Base-by-base conservation (phyloP, 768 basidiomycete species). In the Auricularia cornea region DNA sequence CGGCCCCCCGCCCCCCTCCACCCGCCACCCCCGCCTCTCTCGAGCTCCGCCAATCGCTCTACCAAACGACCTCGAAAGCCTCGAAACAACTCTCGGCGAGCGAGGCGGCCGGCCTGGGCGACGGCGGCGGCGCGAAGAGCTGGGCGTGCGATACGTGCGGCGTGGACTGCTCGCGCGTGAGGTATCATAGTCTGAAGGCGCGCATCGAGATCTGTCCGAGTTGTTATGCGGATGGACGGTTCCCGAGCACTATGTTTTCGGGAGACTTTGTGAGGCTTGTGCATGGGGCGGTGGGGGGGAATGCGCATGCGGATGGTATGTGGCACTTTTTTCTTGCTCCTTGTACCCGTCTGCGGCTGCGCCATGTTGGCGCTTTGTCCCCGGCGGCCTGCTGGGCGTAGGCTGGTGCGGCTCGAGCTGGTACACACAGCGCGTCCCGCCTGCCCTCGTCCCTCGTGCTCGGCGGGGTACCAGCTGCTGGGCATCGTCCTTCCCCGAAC, bases 141-240 rank as follows among this genome's bases (percentile, higher is more conserved):
- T 90, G 89, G 73, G 81, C 85, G 12, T 99, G 97, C 70, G 92
- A 97, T 73, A 96, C 94, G 1, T 98, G 96, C 73, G 95, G 94
- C 31, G 86, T 91, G 1, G 95, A 98, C 75, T 98, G 95, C 74
- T 90, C 95, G 0, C 74, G 83, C 1, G 78, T 89, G 23, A 88
- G 95, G 31, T 99, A 98, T 74, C 92, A 96, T 74, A 93, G 88
- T 2, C 81, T 98, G 66, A 96, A 97, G 73, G 88, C 90, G 70
- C 93, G 93, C 69, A 89, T 94, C 72, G 90, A 92, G 66, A 83
- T 98, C 51, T 99, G 96, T 69, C 83, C 88, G 0, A 82, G 92
- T 1, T 98, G 96, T 76, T 99, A 98, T 75, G 86, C 94, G 64
- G 92, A 95, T 64, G 97, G 96, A 2, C 91, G 97, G 56, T 99